phyloP scores from a whole-genome alignment of 169 alveolate genomes.

The Haemoproteus tartakovskyi region DNA sequence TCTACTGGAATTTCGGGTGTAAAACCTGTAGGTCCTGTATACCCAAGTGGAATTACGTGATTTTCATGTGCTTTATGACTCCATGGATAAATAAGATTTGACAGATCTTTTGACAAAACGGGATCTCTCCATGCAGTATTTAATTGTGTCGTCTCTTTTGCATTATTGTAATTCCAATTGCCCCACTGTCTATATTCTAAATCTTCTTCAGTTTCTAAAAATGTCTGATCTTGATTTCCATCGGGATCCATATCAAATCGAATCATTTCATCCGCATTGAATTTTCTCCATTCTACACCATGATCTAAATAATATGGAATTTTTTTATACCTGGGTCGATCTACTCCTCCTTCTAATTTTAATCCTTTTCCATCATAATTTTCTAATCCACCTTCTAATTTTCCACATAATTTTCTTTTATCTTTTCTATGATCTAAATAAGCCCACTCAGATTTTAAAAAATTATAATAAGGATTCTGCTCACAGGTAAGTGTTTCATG shows the following conservation, averaged over 20 bases:
- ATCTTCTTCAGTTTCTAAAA: slow-evolving; percentile 77
- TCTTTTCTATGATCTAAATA: slow-evolving; percentile 73
- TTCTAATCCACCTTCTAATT: slow-evolving; percentile 76
- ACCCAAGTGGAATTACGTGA: slow-evolving; percentile 38
- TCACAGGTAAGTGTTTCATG: slow-evolving; percentile 70
- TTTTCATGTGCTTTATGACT: slow-evolving; percentile 57
- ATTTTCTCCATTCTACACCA: slow-evolving; percentile 73
- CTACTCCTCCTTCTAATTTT: slow-evolving; percentile 70
- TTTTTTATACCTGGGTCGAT: slow-evolving; percentile 73
- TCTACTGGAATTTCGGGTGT: slow-evolving; percentile 76
- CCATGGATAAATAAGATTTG: slow-evolving; percentile 60
- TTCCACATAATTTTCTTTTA: slow-evolving; percentile 75
- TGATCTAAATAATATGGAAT: slow-evolving; percentile 75
- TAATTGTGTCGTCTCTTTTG: slow-evolving; percentile 56
- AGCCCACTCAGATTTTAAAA: slow-evolving; percentile 79
- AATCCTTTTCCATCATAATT: slow-evolving; percentile 80
- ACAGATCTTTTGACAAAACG: slow-evolving; percentile 29
- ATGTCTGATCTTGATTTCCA: slow-evolving; percentile 73
- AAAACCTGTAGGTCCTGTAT: slow-evolving; percentile 33
- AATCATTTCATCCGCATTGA: slow-evolving; percentile 65
- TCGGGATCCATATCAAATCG: slow-evolving; percentile 72
- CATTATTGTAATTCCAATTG: slow-evolving; percentile 67
- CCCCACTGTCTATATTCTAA: slow-evolving; percentile 81
- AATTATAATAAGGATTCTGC: slow-evolving; percentile 59
- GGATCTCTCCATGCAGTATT: slow-evolving; percentile 66